These are phyloP conservation scores for Kernera saxatilis DNA, from an alignment of 345 rosid genomes.

Conservation along the genomic window DNA sequence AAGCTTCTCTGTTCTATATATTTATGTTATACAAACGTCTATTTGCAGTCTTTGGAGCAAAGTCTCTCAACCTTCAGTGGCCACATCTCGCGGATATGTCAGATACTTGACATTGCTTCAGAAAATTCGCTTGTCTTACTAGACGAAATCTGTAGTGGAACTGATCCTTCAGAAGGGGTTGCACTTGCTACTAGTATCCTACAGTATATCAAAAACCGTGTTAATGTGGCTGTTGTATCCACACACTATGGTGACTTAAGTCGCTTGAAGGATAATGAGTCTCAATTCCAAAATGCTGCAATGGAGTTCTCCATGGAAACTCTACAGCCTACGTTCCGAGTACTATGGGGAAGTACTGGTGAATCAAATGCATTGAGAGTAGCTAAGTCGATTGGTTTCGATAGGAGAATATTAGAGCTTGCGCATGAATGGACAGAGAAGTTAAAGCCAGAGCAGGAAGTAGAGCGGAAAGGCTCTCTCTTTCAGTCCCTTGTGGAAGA, in stretches of 20 bases:
- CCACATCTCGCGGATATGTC: slow-evolving; percentile 64
- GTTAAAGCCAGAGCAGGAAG: slow-evolving; percentile 66
- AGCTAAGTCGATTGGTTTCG: slow-evolving; percentile 76
- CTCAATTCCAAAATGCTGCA: slow-evolving; percentile 78
- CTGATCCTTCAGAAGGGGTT: slow-evolving; percentile 96
- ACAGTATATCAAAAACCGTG: slow-evolving; percentile 51
- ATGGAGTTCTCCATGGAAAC: slow-evolving; percentile 91
- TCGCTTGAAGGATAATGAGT: slow-evolving; percentile 64
- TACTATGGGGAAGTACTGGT: slow-evolving; percentile 85
- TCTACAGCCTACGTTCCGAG: slow-evolving; percentile 66
- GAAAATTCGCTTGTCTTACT: slow-evolving; percentile 78
- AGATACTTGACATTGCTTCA: slow-evolving; percentile 63
- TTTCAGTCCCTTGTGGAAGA: slow-evolving; percentile 75
- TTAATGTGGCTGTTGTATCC: slow-evolving; percentile 69
- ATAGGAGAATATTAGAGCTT: slow-evolving; percentile 48
- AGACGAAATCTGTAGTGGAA: slow-evolving; percentile 94
- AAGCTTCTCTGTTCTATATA: background rate
- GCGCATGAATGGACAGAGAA: slow-evolving; percentile 71
- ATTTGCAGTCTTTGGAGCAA: slow-evolving; percentile 81
- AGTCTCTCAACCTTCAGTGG: slow-evolving; percentile 92
- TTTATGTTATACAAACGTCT: slow-evolving; percentile 4
- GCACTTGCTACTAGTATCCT: slow-evolving; percentile 81
- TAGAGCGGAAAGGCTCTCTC: slow-evolving; percentile 54
- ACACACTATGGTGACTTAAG: slow-evolving; percentile 92
- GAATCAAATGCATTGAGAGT: slow-evolving; percentile 80